A percentile compares a stretch with the other conserved stretches of the same genome.
Conservation (phyloP, 2,329 filamentous ascomycete genomes). For the Talaromyces rugulosus region DNA sequence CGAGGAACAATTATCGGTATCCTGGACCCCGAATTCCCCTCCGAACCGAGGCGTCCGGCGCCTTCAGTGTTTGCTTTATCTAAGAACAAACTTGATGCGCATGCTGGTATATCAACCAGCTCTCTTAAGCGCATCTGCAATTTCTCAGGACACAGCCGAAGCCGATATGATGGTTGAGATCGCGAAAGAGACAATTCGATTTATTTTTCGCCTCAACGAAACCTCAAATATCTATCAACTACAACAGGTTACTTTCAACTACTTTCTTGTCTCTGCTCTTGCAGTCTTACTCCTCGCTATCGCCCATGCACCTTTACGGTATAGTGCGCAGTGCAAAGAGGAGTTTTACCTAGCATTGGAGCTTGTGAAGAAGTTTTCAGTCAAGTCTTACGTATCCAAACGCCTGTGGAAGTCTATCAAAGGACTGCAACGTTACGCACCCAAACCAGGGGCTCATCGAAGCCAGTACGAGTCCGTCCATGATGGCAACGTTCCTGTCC, state of each 20-base stretch:
- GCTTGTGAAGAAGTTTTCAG: constrained; percentile 57
- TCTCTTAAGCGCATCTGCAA: constrained; percentile 75
- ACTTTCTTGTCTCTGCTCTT: constrained; percentile 60
- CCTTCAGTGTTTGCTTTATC: constrained; percentile 75
- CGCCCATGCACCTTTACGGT: constrained; percentile 57
- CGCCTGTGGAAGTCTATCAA: constrained; percentile 60
- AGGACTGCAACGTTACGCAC: constrained; percentile 48
- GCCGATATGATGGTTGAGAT: constrained; percentile 65
- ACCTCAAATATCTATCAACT: constrained; percentile 59
- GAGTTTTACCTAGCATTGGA: constrained; percentile 64
- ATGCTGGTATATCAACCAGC: constrained; percentile 85
- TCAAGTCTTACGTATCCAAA: constrained; percentile 57
- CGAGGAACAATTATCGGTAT: constrained; percentile 45
- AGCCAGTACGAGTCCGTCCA: not conserved
- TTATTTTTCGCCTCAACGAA: constrained; percentile 57
- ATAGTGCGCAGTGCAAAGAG: constrained; percentile 53
- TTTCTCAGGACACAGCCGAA: constrained; percentile 67
- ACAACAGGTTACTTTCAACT: constrained; percentile 62
- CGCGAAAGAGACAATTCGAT: constrained; percentile 60
- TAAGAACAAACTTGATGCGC: constrained; percentile 84
- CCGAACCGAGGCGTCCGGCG: constrained; percentile 61
- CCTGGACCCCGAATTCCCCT: constrained; percentile 38
- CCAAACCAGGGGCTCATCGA: not conserved
- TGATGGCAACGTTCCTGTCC: not conserved
- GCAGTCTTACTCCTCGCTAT: constrained; percentile 62